phyloP scores from a whole-genome alignment of 176 grass and related monocot species.

The Eleusine indica region DNA sequence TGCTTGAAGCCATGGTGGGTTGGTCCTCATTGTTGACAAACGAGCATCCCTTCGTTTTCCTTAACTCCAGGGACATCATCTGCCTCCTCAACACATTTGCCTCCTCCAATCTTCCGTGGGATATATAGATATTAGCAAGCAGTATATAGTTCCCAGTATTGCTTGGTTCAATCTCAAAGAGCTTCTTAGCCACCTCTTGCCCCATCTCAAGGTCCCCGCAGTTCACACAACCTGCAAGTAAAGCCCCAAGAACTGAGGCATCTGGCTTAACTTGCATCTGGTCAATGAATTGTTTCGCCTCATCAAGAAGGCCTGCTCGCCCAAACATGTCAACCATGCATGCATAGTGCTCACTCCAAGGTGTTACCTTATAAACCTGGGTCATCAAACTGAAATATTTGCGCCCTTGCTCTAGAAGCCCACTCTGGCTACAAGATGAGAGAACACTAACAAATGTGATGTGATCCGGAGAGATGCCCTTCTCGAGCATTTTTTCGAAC shows the following conservation, averaged over 20 bases:
- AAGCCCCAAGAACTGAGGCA: conserved; percentile 49
- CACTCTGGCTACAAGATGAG: conserved; percentile 56
- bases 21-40: conserved; percentile 42
- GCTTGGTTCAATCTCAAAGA: conserved; percentile 56
- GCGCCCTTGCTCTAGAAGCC: conserved; percentile 54
- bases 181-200: conserved; percentile 36
- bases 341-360: conserved; percentile 52
- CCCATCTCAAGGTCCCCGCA: conserved; percentile 49
- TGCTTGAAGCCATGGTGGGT: background rate
- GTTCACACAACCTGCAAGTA: conserved; percentile 49
- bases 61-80: conserved; percentile 52
- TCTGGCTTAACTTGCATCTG: conserved; percentile 49
- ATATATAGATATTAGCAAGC: conserved; percentile 57
- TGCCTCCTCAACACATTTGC: conserved; percentile 57
- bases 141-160: conserved; percentile 64
- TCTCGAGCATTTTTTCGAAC: conserved; percentile 47
- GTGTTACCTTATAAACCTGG: conserved; percentile 44
- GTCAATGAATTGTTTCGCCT: conserved; percentile 48
- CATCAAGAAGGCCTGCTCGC: conserved; percentile 51
- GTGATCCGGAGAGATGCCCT: conserved; percentile 53
- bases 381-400: conserved; percentile 59
- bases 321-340: conserved; percentile 70
- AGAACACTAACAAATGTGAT: conserved; percentile 66
- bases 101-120: conserved; percentile 52
- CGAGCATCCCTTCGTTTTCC: conserved; percentile 48